Conservation (phyloP, 2,329 filamentous ascomycete species). For the Lithohypha guttulata region DNA sequence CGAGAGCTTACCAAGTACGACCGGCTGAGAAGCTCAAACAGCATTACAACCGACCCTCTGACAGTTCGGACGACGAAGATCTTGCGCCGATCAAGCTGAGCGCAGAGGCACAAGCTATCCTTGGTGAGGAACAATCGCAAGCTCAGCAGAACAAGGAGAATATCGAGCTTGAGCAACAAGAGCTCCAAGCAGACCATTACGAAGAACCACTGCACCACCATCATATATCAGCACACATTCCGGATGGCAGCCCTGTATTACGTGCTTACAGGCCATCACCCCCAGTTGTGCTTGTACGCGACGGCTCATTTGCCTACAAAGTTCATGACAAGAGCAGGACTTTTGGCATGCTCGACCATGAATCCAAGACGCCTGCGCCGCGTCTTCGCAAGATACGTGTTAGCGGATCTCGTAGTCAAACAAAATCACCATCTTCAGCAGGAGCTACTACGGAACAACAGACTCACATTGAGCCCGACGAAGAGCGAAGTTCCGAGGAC, state of each 20-base stretch:
- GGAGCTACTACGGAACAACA: constrained; percentile 22
- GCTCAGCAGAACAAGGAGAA: constrained; percentile 29
- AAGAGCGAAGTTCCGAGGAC: constrained; percentile 24
- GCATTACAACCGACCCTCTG: constrained; percentile 47
- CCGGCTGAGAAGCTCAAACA: constrained; percentile 14
- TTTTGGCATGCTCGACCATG: constrained; percentile 14
- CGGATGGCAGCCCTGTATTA: constrained; percentile 33
- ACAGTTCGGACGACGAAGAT: constrained; percentile 92
- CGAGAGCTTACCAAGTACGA: constrained; percentile 17
- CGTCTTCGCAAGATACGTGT: constrained; percentile 34
- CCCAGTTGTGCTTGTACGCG: constrained; percentile 26
- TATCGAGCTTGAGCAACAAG: constrained; percentile 9
- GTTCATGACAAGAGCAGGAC: constrained; percentile 22
- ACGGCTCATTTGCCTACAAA: constrained; percentile 31
- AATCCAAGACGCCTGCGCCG: constrained; percentile 39
- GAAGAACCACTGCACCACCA: constrained; percentile 17
- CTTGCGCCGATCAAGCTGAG: constrained; percentile 88
- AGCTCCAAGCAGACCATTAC: constrained; percentile 12
- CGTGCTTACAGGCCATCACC: constrained; percentile 23
- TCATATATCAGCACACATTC: constrained; percentile 29
- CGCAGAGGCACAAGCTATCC: constrained; percentile 76
- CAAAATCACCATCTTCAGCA: constrained; percentile 30
- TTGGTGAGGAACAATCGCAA: constrained; percentile 49
- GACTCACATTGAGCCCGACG: constrained; percentile 24
- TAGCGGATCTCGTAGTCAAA: constrained; percentile 31